These are phyloP conservation scores for Pyropia haitanensis DNA, from an alignment of 23 red algal species.

Conservation along the genomic window DNA sequence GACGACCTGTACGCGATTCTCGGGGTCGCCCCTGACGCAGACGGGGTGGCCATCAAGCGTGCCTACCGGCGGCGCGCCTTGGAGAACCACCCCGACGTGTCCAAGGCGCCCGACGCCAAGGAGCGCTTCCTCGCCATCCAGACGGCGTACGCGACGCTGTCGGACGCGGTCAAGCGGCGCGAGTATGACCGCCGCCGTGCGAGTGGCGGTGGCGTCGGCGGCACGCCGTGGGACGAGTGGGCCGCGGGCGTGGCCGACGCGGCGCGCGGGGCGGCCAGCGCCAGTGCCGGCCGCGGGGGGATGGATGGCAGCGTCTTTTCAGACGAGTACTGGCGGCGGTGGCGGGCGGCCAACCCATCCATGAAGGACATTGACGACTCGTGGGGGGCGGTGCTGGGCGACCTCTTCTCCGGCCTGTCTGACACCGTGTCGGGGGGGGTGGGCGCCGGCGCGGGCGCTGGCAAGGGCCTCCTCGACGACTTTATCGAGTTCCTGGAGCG, in stretches of 20 bases:
- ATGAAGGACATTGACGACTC: conserved; percentile 72
- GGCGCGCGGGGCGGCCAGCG: neutral
- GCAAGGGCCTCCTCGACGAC: conserved; percentile 51
- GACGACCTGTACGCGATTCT: conserved; percentile 76
- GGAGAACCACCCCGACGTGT: conserved; percentile 87
- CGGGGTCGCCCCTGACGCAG: conserved; percentile 29
- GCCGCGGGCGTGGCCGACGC: conserved; percentile 2
- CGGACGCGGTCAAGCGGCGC: conserved; percentile 36
- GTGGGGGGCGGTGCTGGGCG: conserved; percentile 67
- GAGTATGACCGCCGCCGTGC: conserved; percentile 47
- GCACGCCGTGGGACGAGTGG: conserved; percentile 2
- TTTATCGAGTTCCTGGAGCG: conserved; percentile 94
- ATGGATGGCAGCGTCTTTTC: conserved; percentile 17
- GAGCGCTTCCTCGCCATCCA: conserved; percentile 80
- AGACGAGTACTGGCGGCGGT: conserved; percentile 23
- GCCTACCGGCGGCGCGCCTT: conserved; percentile 78
- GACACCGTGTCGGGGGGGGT: conserved; percentile 22
- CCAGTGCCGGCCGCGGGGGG: conserved; percentile 4
- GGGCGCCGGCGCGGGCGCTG: conserved; percentile 3
- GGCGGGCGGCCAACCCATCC: conserved; percentile 44
- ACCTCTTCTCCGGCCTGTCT: conserved; percentile 40
- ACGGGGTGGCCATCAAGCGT: conserved; percentile 64
- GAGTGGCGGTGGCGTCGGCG: conserved; percentile 4
- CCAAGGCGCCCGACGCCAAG: conserved; percentile 66
- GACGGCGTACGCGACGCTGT: conserved; percentile 81